Evolutionary conservation across 2,329 filamentous ascomycete genomes (phyloP), one percentile per base, ranked within the genome.

Genomic region (Penicillium sp.): DNA sequence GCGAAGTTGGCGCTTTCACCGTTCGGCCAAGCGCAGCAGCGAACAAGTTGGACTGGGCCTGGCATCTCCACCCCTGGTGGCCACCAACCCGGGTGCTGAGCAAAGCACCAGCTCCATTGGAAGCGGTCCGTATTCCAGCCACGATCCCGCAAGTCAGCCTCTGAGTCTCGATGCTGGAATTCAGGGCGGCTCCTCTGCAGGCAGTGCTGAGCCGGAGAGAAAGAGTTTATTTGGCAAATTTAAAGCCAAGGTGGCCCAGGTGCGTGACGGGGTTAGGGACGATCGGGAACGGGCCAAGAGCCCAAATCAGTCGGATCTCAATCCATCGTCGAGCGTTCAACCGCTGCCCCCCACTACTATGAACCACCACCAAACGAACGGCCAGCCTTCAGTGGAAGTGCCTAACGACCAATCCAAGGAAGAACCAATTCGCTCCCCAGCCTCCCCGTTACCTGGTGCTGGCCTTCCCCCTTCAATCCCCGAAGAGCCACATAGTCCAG

Each of bases 1-100:
- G 57, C 80, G 77, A 42, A 80, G 84, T 18, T 87, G 88, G 71
- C 74, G 89, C 36, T 84, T 87, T 13, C 82, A 82, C 14, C 76
- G 66, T 3, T 62, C 68, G 1, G 51, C 64, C 2, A 70, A 75
- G 39, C 81, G 77, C 45, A 78, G 83, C 21, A 81, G 82, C 21
- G 64, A 74, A 30, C 66, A 74, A 8, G 62, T 72, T 16, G 70
- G 51, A 31, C 65, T 53, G 56, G 69, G 41, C 51, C 69, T 53
- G 45, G 66, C 41, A 40, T 77, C 49, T 60, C 71, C 43, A 62
- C 76, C 37, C 67, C 76, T 38, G 59, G 69, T 83, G n/a, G 83
- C 81, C 9, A 73, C 77, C 8, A 85, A 84, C 47, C 71, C 75
- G 7, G 75, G 78, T 39, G 82, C 82, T 2, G 80, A 82, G 51